phyloP scores from a whole-genome alignment of 192 early-diverging fungal genomes.

The Coemansia sp. region DNA sequence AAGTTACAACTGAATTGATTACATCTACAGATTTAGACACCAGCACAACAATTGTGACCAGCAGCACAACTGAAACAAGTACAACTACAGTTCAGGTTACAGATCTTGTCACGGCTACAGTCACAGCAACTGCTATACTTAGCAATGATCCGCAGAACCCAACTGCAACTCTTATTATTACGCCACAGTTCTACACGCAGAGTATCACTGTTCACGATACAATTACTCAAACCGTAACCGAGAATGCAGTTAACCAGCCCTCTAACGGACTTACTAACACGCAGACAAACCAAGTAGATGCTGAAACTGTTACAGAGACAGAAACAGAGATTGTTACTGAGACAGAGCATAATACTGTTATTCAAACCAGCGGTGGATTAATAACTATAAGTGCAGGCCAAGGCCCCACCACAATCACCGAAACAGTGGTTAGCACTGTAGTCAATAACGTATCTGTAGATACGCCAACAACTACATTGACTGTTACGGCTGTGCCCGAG shows the following conservation, averaged over 20 bases:
- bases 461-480: not conserved
- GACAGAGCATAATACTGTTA: not conserved
- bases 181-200: constrained; percentile 5
- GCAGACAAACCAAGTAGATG: not conserved
- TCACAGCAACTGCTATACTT: not conserved
- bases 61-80: constrained; percentile 4
- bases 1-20: not conserved
- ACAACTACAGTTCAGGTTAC: constrained; percentile 6
- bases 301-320: not conserved
- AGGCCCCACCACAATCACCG: not conserved
- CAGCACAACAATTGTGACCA: constrained; percentile 4
- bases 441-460: not conserved
- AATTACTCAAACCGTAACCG: constrained; percentile 2
- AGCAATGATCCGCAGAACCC: not conserved
- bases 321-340: not conserved
- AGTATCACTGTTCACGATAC: constrained; percentile 8
- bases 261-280: not conserved
- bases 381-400: not conserved
- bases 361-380: not conserved
- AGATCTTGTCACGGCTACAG: constrained; percentile 1
- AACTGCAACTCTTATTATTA: constrained; percentile 2
- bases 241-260: not conserved
- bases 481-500: not conserved
- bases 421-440: not conserved
- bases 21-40: constrained; percentile 9